Conservation (phyloP, 1,284 basidiomycete genomes). For the Puccinia sorghi region DNA sequence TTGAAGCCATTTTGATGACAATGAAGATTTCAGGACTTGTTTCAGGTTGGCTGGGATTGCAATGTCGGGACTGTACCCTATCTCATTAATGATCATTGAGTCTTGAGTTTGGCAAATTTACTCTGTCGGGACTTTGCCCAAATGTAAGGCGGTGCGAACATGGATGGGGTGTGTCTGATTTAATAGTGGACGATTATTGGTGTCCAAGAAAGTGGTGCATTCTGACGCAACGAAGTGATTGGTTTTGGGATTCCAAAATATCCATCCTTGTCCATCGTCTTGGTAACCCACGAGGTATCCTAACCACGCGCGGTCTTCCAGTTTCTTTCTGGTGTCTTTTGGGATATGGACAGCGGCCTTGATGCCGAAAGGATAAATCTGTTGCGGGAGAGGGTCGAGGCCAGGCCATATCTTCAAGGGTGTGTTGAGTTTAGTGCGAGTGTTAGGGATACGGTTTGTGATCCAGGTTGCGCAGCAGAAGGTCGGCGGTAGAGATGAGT, state of each 20-base stretch:
- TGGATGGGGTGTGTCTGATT: not conserved
- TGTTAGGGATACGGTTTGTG: constrained; percentile 10
- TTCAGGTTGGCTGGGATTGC: not conserved
- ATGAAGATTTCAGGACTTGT: not conserved
- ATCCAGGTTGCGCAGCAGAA: not conserved
- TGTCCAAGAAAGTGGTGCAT: constrained; percentile 3
- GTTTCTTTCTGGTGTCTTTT: not conserved
- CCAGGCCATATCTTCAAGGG: not conserved
- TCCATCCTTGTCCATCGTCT: constrained; percentile 3
- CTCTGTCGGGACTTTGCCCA: constrained; percentile 2
- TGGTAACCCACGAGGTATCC: not conserved
- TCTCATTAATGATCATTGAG: not conserved
- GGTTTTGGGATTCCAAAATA: constrained; percentile 10
- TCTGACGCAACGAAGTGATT: not conserved
- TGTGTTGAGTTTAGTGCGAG: no score
- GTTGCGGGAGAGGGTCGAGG: not conserved
- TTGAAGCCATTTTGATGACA: not conserved
- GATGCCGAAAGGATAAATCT: constrained; percentile 2
- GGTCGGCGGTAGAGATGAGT: not conserved
- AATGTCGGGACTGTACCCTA: not conserved
- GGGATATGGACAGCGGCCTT: constrained; percentile 5
- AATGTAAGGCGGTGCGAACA: not conserved
- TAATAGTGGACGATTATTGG: not conserved
- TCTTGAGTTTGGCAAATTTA: constrained; percentile 10
- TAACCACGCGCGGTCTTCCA: not conserved